Conservation (phyloP, 2,329 filamentous ascomycete species). For the Albifimbria verrucaria region DNA sequence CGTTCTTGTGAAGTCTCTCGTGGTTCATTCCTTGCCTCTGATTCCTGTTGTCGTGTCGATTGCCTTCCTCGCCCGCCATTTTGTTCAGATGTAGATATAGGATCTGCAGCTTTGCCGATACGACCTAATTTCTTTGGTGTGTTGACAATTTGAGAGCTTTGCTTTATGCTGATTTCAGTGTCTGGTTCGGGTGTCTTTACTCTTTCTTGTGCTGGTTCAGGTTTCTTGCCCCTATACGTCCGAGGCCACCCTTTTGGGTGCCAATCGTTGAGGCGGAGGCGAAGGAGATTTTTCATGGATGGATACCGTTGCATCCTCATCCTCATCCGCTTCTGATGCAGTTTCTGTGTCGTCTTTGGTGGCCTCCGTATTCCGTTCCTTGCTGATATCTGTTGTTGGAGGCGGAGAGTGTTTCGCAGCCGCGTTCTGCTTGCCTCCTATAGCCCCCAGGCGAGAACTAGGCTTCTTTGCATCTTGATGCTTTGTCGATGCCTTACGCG, state of each 20-base stretch:
- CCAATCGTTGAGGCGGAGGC: slow-evolving; percentile 17
- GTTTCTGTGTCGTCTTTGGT: slow-evolving; percentile 34
- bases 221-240: slow-evolving; percentile 36
- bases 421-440: slow-evolving; percentile 24
- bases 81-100: slow-evolving; percentile 1
- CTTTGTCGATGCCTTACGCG: slow-evolving; percentile 2
- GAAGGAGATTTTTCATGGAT: slow-evolving; percentile 15
- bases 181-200: slow-evolving; percentile 7
- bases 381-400: slow-evolving; percentile 12
- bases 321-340: slow-evolving; percentile 38
- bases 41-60: slow-evolving; percentile 13
- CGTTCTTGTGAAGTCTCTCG: slow-evolving; percentile 43
- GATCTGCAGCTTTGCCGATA: slow-evolving; percentile 24
- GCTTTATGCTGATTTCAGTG: slow-evolving; percentile 2
- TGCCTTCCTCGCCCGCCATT: slow-evolving; percentile 18
- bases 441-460: slow-evolving; percentile 27
- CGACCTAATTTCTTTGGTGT: slow-evolving; percentile 26
- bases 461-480: slow-evolving; percentile 11
- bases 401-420: slow-evolving; percentile 19
- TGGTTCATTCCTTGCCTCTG: slow-evolving; percentile 24
- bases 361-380: slow-evolving; percentile 2
- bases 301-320: slow-evolving; percentile 23
- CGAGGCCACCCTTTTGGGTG: slow-evolving; percentile 29
- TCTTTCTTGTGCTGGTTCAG: slow-evolving; percentile 13
- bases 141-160: slow-evolving; percentile 5